Conservation (phyloP, 495 filamentous ascomycete species). For the Glarea lozoyensis region DNA sequence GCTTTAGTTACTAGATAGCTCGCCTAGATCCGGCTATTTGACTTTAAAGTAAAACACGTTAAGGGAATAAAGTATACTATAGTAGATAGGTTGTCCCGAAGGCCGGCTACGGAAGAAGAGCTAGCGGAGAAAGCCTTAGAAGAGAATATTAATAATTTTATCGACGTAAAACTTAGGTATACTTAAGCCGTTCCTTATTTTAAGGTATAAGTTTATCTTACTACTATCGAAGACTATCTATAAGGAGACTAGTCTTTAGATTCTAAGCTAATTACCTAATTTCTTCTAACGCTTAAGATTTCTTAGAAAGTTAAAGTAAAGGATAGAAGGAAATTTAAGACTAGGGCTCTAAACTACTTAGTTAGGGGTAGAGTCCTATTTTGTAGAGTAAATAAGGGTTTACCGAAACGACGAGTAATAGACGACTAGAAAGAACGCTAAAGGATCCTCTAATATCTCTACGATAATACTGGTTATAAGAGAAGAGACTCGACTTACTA, state of each 20-base stretch:
- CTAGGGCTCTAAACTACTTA: not conserved
- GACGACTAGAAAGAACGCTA: not conserved
- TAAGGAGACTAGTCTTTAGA: not conserved
- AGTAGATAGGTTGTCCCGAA: not conserved
- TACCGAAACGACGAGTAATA: not conserved
- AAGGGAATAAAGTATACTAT: not conserved
- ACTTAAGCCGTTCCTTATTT: not conserved
- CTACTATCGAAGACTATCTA: not conserved
- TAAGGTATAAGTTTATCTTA: not conserved
- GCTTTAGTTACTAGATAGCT: constrained; percentile 4
- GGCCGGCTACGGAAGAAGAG: not conserved
- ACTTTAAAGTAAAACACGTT: constrained; percentile 4
- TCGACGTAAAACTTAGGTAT: not conserved
- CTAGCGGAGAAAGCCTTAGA: not conserved
- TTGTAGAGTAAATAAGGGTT: not conserved
- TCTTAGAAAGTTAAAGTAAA: not conserved
- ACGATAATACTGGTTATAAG: not conserved
- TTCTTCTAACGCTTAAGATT: not conserved
- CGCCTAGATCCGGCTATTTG: constrained; percentile 4
- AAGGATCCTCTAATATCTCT: not conserved
- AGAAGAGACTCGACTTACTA: not conserved
- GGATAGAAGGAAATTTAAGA: not conserved
- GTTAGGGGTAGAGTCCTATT: not conserved
- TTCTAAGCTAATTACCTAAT: not conserved
- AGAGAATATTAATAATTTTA: not conserved